Evolutionary conservation across 2,329 filamentous ascomycete genomes (phyloP).

Genomic region (Bipolaris zeicola): DNA sequence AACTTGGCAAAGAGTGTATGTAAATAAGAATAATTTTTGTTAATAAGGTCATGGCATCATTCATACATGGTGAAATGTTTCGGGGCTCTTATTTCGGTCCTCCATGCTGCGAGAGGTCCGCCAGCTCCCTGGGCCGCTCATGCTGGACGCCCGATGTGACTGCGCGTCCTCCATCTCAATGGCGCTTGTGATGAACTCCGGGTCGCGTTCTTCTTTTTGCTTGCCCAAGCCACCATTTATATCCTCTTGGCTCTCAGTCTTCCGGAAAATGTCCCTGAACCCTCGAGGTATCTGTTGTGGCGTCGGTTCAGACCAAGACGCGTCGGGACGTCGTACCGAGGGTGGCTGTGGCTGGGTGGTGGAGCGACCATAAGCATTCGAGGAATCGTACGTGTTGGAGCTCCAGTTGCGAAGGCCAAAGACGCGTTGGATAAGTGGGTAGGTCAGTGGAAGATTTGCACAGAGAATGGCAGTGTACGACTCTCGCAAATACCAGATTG

Average conservation of each 20-base stretch:
- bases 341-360: slow-evolving; percentile 7
- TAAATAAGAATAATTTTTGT: slow-evolving; percentile 5
- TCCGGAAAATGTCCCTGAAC: slow-evolving; percentile 20
- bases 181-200: slow-evolving; percentile 33
- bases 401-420: slow-evolving; percentile 48
- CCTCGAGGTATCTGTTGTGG: slow-evolving; percentile 18
- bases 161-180: slow-evolving; percentile 31
- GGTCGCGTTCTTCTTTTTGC: slow-evolving; percentile 19
- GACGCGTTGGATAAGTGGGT: slow-evolving; percentile 60
- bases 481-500: slow-evolving; percentile 65
- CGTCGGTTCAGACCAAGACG: slow-evolving; percentile 20
- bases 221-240: slow-evolving; percentile 26
- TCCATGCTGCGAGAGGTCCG: slow-evolving; percentile 14
- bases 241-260: slow-evolving; percentile 31
- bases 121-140: slow-evolving; percentile 20
- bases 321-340: slow-evolving; percentile 4
- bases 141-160: slow-evolving; percentile 11
- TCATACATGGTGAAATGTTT: slow-evolving; percentile 19
- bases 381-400: slow-evolving; percentile 25
- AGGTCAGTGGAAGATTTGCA: slow-evolving; percentile 65
- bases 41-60: slow-evolving; percentile 6
- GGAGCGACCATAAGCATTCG: slow-evolving; percentile 6
- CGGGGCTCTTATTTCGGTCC: slow-evolving; percentile 15
- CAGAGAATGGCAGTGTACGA: slow-evolving; percentile 65
- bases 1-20: background rate